Conservation (phyloP, 2,329 filamentous ascomycete species). For the Mycosphaerella sp. region DNA sequence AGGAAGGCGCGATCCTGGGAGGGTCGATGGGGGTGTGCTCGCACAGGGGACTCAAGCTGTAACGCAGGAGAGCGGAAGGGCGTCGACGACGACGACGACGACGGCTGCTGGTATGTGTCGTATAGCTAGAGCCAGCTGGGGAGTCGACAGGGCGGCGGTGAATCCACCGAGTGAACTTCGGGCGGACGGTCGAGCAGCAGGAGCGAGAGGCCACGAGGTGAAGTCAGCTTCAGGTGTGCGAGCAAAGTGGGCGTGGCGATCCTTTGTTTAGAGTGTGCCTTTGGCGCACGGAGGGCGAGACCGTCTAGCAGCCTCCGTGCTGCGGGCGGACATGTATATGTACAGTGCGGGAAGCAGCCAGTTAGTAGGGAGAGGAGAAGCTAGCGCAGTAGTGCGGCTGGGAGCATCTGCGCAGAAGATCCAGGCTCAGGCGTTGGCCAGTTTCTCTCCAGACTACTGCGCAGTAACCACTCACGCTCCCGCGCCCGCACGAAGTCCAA, state of each 20-base stretch:
- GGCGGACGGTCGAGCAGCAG: constrained; percentile 1
- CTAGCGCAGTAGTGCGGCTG: constrained; percentile 29
- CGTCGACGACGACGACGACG: neutral
- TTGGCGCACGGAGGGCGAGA: constrained; percentile 44
- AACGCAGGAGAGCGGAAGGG: constrained; percentile 1
- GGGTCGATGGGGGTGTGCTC: neutral
- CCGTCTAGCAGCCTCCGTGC: constrained; percentile 33
- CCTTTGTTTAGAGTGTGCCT: constrained; percentile 45
- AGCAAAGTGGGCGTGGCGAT: constrained; percentile 40
- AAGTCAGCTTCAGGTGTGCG: constrained; percentile 20
- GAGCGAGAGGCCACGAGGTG: constrained; percentile 19
- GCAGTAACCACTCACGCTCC: constrained; percentile 21
- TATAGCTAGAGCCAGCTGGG: neutral
- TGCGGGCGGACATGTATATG: constrained; percentile 29
- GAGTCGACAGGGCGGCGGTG: constrained; percentile 1
- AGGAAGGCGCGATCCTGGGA: constrained; percentile 32
- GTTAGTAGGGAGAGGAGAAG: constrained; percentile 20
- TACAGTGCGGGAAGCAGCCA: constrained; percentile 17
- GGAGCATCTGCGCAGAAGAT: constrained; percentile 22
- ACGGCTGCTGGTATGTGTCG: neutral
- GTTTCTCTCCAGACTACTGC: constrained; percentile 15
- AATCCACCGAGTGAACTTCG: neutral
- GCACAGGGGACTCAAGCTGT: constrained; percentile 6
- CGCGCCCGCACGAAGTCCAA: neutral
- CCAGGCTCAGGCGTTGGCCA: constrained; percentile 27